Percentiles rank a stretch among this genome's conserved stretches.
These are phyloP conservation scores for Podila minutissima DNA, from an alignment of 192 early-diverging fungal genomes.

Conservation along the genomic window DNA sequence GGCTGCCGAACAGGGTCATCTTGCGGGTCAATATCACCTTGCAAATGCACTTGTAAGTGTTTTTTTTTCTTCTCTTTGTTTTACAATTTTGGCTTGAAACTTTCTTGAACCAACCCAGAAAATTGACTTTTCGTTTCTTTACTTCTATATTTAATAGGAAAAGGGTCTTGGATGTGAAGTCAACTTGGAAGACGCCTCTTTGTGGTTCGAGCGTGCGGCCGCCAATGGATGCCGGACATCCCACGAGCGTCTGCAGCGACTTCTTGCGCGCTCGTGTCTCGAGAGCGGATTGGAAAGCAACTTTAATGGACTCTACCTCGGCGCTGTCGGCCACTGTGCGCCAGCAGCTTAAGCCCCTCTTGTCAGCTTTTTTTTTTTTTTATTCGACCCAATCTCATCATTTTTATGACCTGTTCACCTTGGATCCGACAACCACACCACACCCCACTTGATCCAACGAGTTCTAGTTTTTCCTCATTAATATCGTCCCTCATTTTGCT, in stretches of 20 bases:
- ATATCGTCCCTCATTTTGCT: background rate
- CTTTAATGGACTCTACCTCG: conserved; percentile 45
- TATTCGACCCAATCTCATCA: background rate
- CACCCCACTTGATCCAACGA: background rate
- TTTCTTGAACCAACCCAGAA: background rate
- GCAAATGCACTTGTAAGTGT: conserved; percentile 55
- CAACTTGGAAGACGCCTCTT: conserved; percentile 46
- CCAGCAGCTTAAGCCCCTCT: conserved; percentile 54
- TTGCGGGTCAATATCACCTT: conserved; percentile 57
- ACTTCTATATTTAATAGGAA: conserved; percentile 18
- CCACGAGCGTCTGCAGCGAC: conserved; percentile 58
- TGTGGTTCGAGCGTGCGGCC: conserved; percentile 56
- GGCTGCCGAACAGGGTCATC: conserved; percentile 66
- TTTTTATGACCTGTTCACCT: background rate
- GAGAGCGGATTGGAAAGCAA: conserved; percentile 56
- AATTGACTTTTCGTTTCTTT: conserved; percentile 2
- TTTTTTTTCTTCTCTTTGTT: background rate
- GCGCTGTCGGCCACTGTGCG: conserved; percentile 52
- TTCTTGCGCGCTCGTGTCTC: conserved; percentile 60
- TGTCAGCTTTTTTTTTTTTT: background rate
- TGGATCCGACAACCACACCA: background rate
- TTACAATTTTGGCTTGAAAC: background rate
- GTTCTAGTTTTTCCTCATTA: background rate
- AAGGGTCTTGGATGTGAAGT: conserved; percentile 54
- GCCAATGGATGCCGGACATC: conserved; percentile 60